A percentile compares a stretch with the other conserved stretches of the same genome.
Conservation (phyloP, 2,329 filamentous ascomycete genomes). For the Herpotrichia juniperi region DNA sequence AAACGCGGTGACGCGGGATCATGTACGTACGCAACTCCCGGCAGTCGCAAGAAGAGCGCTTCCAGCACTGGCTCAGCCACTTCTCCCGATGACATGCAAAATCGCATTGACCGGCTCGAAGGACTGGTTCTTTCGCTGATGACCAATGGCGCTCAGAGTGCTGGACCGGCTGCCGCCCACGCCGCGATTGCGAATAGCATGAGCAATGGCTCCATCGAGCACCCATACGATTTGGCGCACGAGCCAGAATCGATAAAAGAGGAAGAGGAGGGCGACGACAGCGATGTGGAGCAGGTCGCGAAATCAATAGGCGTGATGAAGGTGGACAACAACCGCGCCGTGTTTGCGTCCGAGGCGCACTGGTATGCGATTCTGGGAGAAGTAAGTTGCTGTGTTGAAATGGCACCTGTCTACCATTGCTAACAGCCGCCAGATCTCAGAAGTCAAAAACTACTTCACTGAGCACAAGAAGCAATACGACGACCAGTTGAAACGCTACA, state of each 20-base stretch:
- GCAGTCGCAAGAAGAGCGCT: conserved; percentile 73
- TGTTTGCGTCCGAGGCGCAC: conserved; percentile 59
- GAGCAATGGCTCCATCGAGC: conserved; percentile 46
- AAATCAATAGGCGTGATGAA: conserved; percentile 61
- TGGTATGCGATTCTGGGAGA: conserved; percentile 60
- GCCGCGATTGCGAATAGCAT: conserved; percentile 60
- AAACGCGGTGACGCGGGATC: conserved; percentile 82
- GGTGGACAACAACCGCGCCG: conserved; percentile 54
- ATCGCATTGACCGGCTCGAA: conserved; percentile 93
- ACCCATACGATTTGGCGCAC: conserved; percentile 59
- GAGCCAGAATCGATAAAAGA: conserved; percentile 63
- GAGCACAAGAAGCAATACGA: conserved; percentile 89
- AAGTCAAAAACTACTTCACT: conserved; percentile 90
- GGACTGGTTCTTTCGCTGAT: conserved; percentile 90
- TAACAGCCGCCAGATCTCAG: conserved; percentile 67
- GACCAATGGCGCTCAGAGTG: conserved; percentile 78
- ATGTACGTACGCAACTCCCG: conserved; percentile 79
- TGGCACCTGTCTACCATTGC: not conserved
- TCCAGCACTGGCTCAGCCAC: conserved; percentile 62
- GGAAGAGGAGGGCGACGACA: conserved; percentile 62
- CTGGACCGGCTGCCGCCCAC: conserved; percentile 64
- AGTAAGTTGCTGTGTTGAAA: conserved; percentile 43
- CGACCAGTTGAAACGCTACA: conserved; percentile 77
- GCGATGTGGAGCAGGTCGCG: conserved; percentile 64
- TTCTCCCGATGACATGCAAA: conserved; percentile 95